These are phyloP conservation scores for Extremus antarcticus DNA, from an alignment of 495 filamentous ascomycete genomes.

Conservation along the genomic window DNA sequence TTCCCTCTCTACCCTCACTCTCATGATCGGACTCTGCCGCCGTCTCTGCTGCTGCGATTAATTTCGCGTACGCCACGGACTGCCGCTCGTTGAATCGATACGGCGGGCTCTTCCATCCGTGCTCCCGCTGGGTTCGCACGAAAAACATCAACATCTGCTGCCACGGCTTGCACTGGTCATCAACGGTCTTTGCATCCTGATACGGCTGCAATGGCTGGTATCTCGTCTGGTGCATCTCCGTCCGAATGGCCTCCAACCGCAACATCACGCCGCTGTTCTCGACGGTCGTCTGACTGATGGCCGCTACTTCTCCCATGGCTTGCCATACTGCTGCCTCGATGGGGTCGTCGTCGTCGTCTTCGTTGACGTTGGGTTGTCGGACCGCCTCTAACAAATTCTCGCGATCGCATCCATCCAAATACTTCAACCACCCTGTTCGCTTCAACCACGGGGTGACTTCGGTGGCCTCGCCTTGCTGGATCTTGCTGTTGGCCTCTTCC, in stretches of 20 bases:
- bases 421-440: conserved; percentile 35
- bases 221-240: not conserved
- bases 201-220: not conserved
- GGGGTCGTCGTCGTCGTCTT: not conserved
- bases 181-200: not conserved
- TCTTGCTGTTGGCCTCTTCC: not conserved
- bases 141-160: conserved; percentile 19
- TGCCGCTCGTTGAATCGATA: conserved; percentile 11
- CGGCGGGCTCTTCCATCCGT: conserved; percentile 8
- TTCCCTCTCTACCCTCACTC: not conserved
- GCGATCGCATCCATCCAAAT: conserved; percentile 7
- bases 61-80: not conserved
- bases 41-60: not conserved
- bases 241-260: too few relatives aligned
- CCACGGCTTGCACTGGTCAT: conserved; percentile 2
- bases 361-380: conserved; percentile 1
- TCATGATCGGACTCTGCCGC: not conserved
- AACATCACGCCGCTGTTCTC: too few relatives aligned
- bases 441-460: not conserved
- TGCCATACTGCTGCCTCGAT: conserved; percentile 10
- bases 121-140: conserved; percentile 1
- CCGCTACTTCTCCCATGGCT: conserved; percentile 5
- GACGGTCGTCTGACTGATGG: conserved; percentile 5
- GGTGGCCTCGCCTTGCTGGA: not conserved
- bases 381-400: conserved; percentile 2